Percentiles rank a stretch among this genome's conserved stretches.
Evolutionary conservation across 176 grass and related monocot species (phyloP).

Genomic region (Hsuehochloa calcarea): DNA sequence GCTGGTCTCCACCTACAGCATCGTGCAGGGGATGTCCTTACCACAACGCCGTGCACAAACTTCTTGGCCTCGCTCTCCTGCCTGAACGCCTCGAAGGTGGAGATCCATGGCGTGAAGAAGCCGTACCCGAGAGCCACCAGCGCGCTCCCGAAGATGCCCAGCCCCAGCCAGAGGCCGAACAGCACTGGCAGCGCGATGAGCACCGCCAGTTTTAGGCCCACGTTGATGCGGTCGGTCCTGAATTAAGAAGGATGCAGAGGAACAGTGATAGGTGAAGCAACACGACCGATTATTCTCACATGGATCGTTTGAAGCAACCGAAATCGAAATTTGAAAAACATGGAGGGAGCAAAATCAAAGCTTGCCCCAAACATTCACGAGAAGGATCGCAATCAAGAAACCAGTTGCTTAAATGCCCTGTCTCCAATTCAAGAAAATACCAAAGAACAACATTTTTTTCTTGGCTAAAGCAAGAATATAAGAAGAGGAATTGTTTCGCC

Average conservation of each 20-base stretch:
- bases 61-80: conserved; percentile 72
- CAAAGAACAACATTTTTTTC: neutral
- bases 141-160: conserved; percentile 71
- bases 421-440: neutral
- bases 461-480: neutral
- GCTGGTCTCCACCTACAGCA: neutral
- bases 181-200: conserved; percentile 65
- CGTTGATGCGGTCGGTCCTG: conserved; percentile 75
- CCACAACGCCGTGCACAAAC: conserved; percentile 69
- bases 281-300: neutral
- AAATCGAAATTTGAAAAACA: neutral
- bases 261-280: neutral
- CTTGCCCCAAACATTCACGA: neutral
- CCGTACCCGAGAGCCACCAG: conserved; percentile 84
- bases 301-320: neutral
- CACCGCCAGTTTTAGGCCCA: conserved; percentile 62
- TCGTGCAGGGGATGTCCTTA: conserved; percentile 35
- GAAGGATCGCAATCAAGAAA: neutral
- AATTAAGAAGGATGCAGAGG: conserved; percentile 29
- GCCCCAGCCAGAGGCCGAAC: conserved; percentile 70
- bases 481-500: neutral
- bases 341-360: neutral
- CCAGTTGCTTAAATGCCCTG: neutral
- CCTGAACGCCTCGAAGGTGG: conserved; percentile 95
- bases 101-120: conserved; percentile 90